These are phyloP conservation scores for Aspergillus pseudoviridinutans DNA, from an alignment of 2,329 filamentous ascomycete species.

Conservation along the genomic window DNA sequence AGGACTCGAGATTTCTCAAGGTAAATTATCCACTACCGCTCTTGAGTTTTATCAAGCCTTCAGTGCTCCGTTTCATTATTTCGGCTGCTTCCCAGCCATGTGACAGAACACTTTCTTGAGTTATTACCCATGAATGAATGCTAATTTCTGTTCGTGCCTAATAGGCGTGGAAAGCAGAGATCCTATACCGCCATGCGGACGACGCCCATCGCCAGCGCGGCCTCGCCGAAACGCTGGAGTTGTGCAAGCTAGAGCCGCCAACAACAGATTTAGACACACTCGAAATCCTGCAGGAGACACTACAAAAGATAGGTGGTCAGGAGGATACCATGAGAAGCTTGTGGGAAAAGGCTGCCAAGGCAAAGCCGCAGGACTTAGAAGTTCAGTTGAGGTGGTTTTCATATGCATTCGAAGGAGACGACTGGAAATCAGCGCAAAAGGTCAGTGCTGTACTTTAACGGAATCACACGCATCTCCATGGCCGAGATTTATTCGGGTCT, in stretches of 20 bases:
- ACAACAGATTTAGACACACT: slow-evolving; percentile 44
- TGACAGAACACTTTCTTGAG: neutral
- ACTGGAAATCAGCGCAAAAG: slow-evolving; percentile 49
- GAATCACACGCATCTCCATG: neutral
- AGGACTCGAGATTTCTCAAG: slow-evolving; percentile 41
- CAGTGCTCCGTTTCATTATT: neutral
- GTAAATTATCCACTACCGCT: slow-evolving; percentile 19
- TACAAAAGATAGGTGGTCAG: slow-evolving; percentile 33
- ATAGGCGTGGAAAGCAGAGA: slow-evolving; percentile 43
- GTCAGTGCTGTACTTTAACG: slow-evolving; percentile 26
- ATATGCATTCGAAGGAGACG: slow-evolving; percentile 36
- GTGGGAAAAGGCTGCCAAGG: slow-evolving; percentile 47
- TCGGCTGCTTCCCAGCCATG: neutral
- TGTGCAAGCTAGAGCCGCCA: slow-evolving; percentile 41
- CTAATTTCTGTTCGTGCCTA: neutral
- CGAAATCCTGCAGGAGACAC: slow-evolving; percentile 39
- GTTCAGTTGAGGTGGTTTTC: slow-evolving; percentile 45
- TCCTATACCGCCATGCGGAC: slow-evolving; percentile 40
- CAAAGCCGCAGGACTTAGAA: slow-evolving; percentile 41
- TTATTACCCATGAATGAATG: neutral
- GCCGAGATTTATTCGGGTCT: slow-evolving; percentile 5
- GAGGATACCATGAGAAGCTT: slow-evolving; percentile 33
- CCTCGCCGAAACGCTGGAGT: slow-evolving; percentile 38
- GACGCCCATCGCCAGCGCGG: slow-evolving; percentile 41
- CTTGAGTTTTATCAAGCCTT: neutral